Evolutionary conservation across 345 rosid genomes (phyloP), one percentile per base, ranked within the genome.

Genomic region (Lepidium didymum): DNA sequence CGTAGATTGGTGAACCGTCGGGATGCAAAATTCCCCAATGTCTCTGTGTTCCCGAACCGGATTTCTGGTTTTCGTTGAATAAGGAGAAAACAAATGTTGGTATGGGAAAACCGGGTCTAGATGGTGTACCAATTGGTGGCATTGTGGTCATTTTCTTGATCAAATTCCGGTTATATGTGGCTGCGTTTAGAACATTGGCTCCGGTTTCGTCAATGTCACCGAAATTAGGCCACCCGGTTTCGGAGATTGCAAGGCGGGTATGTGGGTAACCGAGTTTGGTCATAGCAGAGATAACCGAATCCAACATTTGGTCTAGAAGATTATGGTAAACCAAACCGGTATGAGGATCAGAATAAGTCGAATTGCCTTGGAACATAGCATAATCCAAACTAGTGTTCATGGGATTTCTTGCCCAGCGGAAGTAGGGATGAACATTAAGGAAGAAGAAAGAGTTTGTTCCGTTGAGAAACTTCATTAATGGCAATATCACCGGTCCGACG

Each of bases 171-270:
- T 89, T 92, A 75, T 82, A 92, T 1, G 80, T 81, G 7, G 95
- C 96, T 0, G 98, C 95, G 68, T 92, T 89, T 61, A 77, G 68
- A 7, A 79, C 10, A 51, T 82, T 92, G 10, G 91, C 92, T 2
- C 96, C 96, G 1, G 82, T 68, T 69, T 92, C 82, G 42, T 86
- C 89, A 0, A 86, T 63, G 56, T 92, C 96, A 5, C 98, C 96
- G 3, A 75, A 69, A 33, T 71, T 78, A 23, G 98, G 96, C 98
- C 96, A 92, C 0, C 98, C 98, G 14, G 96, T 92, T 80, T 90
- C 96, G 0, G 98, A 75, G 55, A 92, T 87, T 0, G 76, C 68
- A 11, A 92, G 46, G 7, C 69, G 80, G 77, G 81, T 65, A 27
- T 79, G 45, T 0, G 78, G 80, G 76, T 64, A 86, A 13, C 96